Evolutionary conservation across 352 stramenopile species (phyloP).

Genomic region (Plasmopara halstedii): DNA sequence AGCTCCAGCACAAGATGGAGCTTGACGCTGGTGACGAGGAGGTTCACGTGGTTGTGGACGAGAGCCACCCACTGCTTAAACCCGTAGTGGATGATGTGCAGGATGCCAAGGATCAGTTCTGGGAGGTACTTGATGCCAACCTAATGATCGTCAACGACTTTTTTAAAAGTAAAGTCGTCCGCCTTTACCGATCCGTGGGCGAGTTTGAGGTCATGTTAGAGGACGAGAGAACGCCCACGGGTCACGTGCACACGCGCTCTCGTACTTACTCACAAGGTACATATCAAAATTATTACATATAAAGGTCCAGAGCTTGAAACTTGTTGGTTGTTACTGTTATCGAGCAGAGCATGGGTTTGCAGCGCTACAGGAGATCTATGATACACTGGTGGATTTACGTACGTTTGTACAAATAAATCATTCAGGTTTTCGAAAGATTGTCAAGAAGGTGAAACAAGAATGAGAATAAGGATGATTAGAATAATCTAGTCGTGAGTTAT

Average conservation of each 20-base stretch:
- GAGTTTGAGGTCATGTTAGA: constrained; percentile 66
- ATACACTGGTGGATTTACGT: constrained; percentile 84
- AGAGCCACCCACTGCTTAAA: constrained; percentile 55
- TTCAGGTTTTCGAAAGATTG: constrained; percentile 90
- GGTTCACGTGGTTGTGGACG: constrained; percentile 41
- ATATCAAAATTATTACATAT: neutral
- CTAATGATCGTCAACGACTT: constrained; percentile 84
- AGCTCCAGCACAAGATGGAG: constrained; percentile 47
- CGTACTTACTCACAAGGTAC: constrained; percentile 54
- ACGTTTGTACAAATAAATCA: constrained; percentile 90
- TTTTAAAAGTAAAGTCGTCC: constrained; percentile 62
- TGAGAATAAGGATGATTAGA: neutral
- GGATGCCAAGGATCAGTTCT: constrained; percentile 78
- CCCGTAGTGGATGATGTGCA: constrained; percentile 49
- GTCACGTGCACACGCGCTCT: constrained; percentile 64
- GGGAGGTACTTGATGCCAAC: constrained; percentile 70
- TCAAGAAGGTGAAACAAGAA: constrained; percentile 73
- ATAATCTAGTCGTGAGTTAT: neutral
- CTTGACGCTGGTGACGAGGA: constrained; percentile 11
- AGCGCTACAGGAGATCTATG: constrained; percentile 83
- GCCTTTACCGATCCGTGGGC: constrained; percentile 53
- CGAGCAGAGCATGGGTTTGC: constrained; percentile 64
- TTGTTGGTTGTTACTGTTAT: constrained; percentile 4
- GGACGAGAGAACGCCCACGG: constrained; percentile 62
- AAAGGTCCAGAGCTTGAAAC: constrained; percentile 1